These are phyloP conservation scores for Dactylellina parvicollis DNA, from an alignment of 2,329 filamentous ascomycete genomes.

Conservation along the genomic window DNA sequence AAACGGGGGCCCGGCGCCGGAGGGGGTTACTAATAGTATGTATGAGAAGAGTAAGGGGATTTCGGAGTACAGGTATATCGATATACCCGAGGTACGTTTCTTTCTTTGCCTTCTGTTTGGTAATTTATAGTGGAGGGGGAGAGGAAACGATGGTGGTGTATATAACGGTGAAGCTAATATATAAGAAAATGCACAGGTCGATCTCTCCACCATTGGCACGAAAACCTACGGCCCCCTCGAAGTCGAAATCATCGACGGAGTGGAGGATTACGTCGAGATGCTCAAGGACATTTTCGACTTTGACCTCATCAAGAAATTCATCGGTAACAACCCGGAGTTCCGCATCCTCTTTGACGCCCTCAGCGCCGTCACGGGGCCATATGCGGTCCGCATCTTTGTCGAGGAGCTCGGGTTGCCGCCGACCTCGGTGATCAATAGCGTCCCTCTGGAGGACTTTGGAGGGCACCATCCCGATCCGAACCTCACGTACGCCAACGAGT, in stretches of 20 bases:
- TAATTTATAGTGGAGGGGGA: background rate
- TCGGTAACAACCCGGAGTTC: slow-evolving; percentile 86
- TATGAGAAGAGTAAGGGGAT: slow-evolving; percentile 89
- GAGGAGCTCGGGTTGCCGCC: slow-evolving; percentile 85
- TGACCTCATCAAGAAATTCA: slow-evolving; percentile 91
- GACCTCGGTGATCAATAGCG: slow-evolving; percentile 86
- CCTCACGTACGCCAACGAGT: slow-evolving; percentile 92
- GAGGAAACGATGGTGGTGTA: background rate
- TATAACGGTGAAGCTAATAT: background rate
- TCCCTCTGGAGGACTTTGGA: slow-evolving; percentile 92
- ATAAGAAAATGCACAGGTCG: slow-evolving; percentile 60
- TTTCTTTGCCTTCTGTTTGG: background rate
- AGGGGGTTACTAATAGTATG: slow-evolving; percentile 98
- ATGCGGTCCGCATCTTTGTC: slow-evolving; percentile 94
- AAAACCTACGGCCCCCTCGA: slow-evolving; percentile 86
- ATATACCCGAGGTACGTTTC: slow-evolving; percentile 76
- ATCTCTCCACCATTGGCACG: slow-evolving; percentile 82
- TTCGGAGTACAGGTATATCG: slow-evolving; percentile 88
- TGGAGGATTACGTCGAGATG: slow-evolving; percentile 89
- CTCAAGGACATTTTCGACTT: slow-evolving; percentile 99
- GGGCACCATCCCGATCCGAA: slow-evolving; percentile 98
- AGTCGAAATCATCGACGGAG: slow-evolving; percentile 94
- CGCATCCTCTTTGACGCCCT: slow-evolving; percentile 96
- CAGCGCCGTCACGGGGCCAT: slow-evolving; percentile 92
- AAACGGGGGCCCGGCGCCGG: slow-evolving; percentile 94